Base-by-base conservation (phyloP, 1,284 basidiomycete species). In the Peniophora sp. region DNA sequence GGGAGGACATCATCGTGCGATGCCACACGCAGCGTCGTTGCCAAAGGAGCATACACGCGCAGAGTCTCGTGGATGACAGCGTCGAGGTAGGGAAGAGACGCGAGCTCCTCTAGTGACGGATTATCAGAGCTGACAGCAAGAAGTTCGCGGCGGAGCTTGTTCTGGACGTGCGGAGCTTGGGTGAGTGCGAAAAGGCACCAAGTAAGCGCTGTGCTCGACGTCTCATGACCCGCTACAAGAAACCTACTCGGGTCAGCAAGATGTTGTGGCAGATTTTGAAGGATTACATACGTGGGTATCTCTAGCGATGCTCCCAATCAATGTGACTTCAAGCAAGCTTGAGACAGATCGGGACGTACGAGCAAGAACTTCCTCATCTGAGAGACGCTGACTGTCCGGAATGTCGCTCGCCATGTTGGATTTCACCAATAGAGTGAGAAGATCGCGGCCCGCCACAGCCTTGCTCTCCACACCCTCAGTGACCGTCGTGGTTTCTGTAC, bases 31-130 rank as follows among this genome's bases (percentile, higher is more conserved):
- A 74, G 59, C 0, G 80, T 80, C 3, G 59, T 62, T 0, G 78
- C 68, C 0, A 88, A 82, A 1, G 88, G 86, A 0, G 81, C 58
- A 56, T 83, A 72, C 14, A 89, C 55, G 10, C 89, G 74, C 34
- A 92, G 67, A 0, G 75, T 72, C 65, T 93, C 90, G 34, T 81
- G 76, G 3, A 90, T 72, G 14, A 89, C 81, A n/a, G 68, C 66
- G 53, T 84, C 82, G 18, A 85, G 76, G 58, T 83, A 84, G 1
- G 77, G 73, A 8, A 84, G 67, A 0, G 69, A 63, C 50, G 75
- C 73, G 22, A 84, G 68, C 47, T 80, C 71, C 15, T 83, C 81
- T 75, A 81, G 79, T 0, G 73, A 72, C 1, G 64, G 65, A 2
- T 44, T 60, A n/a, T 62, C 60, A 6, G n/a, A 9, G 1, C 51